Base-by-base conservation (phyloP, 208 protist genomes). In the Blastocrithidia nonstop region DNA sequence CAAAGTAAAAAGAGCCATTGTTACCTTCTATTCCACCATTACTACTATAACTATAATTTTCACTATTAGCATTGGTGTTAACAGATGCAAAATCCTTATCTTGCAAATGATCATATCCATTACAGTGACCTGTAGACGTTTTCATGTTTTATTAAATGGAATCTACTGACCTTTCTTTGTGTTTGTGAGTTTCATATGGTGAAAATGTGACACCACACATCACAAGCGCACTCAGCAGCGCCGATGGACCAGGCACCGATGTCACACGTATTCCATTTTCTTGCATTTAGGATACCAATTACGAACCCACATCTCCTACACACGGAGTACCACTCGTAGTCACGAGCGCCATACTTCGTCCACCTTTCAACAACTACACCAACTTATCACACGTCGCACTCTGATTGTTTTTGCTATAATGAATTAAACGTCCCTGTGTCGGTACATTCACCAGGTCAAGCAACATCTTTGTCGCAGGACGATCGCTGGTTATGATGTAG, bases 291-390 rank as follows among this genome's bases (percentile, higher is more conserved):
- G 70, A 81, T 50, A 94, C 72, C 37, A 94, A 53, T 31, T 82
- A 67, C 6, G 65, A 66, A 11, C 80, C 81, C 3, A 84, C 78
- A 36, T 94, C 85, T 29, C 81, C 85, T 1, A 94, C 61, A 44
- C 78, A 84, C n/a, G 85, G 85, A 1, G 80, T 91, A 11, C 85
- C 85, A 45, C 72, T 85, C 15, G 79, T 84, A 16, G 75, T 83
- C 4, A 94, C 77, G 13, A 94, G 50, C 6, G 85, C 85, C 77
- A 94, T 87, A 41, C 78, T 91, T n/a, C 78, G 73, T 25, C 85
- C 85, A 4, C 80, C 85, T 29, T 66, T 62, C 16, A 94, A 66
- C 37, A 94, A 35, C 49, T 90, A 77, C 27, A 90, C 70, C 28
- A 94, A 64, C 62, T 84, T 87, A 5, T 71, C 76, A 4, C 53